phyloP scores from a whole-genome alignment of 495 filamentous ascomycete species.

The Hypomontagnella monticulosa region DNA sequence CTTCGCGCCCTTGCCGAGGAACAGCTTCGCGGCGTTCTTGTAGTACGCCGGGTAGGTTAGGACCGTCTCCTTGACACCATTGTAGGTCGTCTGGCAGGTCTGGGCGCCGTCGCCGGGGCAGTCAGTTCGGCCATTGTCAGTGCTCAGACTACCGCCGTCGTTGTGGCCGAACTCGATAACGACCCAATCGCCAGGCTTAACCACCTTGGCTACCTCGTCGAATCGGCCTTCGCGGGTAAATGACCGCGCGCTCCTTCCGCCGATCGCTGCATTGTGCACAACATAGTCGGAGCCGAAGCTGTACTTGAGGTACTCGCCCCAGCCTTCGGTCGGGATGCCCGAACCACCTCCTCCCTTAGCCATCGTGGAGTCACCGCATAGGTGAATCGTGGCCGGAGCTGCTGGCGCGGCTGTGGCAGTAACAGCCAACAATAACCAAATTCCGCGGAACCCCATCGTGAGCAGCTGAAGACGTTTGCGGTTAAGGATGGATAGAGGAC shows the following conservation, averaged over 20 bases:
- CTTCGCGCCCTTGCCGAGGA: conserved; percentile 63
- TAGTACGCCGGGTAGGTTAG: conserved; percentile 68
- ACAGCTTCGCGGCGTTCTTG: conserved; percentile 62
- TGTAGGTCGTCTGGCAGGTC: conserved; percentile 60
- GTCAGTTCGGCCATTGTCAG: conserved; percentile 65
- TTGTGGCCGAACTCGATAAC: conserved; percentile 62
- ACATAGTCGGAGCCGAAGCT: conserved; percentile 43
- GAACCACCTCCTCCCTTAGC: conserved; percentile 53
- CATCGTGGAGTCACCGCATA: conserved; percentile 67
- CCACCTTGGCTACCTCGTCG: conserved; percentile 46
- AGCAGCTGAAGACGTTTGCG: not conserved
- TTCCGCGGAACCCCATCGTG: conserved; percentile 16
- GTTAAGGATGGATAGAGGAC: no score
- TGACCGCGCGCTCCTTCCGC: conserved; percentile 55
- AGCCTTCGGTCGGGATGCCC: conserved; percentile 46
- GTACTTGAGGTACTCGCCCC: conserved; percentile 52
- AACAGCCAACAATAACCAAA: conserved; percentile 17
- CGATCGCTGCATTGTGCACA: conserved; percentile 56
- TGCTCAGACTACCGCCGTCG: conserved; percentile 51
- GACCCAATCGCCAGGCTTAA: conserved; percentile 57
- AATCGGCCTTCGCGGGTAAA: conserved; percentile 59
- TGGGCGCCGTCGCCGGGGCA: conserved; percentile 64
- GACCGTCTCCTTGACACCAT: conserved; percentile 64
- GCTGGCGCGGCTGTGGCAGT: conserved; percentile 23
- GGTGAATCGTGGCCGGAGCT: conserved; percentile 51